phyloP scores from a whole-genome alignment of 148 eudicot genomes.

The Camellia sinensis region DNA sequence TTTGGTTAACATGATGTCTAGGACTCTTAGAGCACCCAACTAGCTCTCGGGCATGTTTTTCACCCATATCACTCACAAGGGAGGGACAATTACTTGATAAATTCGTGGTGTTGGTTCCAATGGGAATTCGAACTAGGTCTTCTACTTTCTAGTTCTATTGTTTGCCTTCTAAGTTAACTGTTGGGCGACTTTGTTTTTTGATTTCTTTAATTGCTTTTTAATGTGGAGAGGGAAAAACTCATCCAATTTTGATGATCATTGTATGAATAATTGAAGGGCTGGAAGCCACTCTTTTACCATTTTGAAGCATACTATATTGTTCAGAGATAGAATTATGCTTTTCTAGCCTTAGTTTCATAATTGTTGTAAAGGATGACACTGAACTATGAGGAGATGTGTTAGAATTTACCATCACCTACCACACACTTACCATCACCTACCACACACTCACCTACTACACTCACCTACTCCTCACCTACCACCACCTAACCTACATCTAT shows the following conservation, averaged over 20 bases:
- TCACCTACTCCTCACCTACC: too few species aligned
- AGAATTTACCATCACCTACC: too few species aligned
- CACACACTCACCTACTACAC: too few species aligned
- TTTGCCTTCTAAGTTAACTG: neutral
- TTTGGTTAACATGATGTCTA: neutral
- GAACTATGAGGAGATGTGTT: neutral
- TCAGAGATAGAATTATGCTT: neutral
- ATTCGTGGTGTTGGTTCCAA: neutral
- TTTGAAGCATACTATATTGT: neutral
- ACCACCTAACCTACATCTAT: too few species aligned
- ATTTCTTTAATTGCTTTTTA: neutral
- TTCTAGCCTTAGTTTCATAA: neutral
- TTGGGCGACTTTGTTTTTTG: neutral
- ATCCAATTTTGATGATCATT: neutral
- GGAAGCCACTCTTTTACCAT: neutral
- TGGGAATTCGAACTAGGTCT: neutral
- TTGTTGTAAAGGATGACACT: neutral
- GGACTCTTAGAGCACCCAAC: neutral
- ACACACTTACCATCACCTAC: too few species aligned
- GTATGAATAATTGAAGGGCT: neutral
- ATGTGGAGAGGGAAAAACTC: neutral
- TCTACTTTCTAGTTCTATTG: neutral
- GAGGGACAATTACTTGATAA: neutral
- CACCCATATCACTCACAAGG: neutral
- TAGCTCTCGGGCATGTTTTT: neutral